These are phyloP conservation scores for Pisolithus sp. DNA, from an alignment of 768 basidiomycete species.

Conservation along the genomic window DNA sequence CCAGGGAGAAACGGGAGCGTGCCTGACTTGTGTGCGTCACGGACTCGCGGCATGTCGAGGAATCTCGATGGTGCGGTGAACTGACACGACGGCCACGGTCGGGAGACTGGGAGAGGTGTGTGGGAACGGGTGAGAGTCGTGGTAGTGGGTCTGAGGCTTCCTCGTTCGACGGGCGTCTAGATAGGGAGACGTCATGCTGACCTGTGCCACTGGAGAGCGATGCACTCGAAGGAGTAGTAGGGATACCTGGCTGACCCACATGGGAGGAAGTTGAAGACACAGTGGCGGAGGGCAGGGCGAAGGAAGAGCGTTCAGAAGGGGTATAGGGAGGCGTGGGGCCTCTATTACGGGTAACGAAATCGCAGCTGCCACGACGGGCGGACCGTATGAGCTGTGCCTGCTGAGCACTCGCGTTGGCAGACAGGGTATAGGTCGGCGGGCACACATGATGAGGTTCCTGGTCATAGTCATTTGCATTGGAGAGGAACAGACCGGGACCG, in stretches of 20 bases:
- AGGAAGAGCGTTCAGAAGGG: background rate
- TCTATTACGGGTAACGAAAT: background rate
- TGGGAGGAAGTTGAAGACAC: background rate
- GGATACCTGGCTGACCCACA: background rate
- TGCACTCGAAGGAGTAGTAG: background rate
- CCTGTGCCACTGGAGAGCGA: constrained; percentile 3
- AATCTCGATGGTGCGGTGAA: background rate
- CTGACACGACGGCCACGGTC: background rate
- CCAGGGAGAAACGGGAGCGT: constrained; percentile 15
- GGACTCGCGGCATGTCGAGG: constrained; percentile 26
- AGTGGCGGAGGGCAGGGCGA: background rate
- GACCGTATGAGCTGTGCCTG: constrained; percentile 4
- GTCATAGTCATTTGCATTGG: constrained; percentile 1
- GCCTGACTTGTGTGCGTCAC: constrained; percentile 4
- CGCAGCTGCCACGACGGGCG: constrained; percentile 1
- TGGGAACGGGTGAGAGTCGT: constrained; percentile 3
- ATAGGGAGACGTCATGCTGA: constrained; percentile 10
- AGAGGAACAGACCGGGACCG: constrained; percentile 14
- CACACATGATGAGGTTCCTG: background rate
- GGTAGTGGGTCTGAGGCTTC: constrained; percentile 10
- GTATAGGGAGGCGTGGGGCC: background rate
- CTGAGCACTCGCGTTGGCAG: background rate
- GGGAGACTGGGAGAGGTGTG: background rate
- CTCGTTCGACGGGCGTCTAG: constrained; percentile 34
- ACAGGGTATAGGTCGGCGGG: background rate